Base-by-base conservation (phyloP, 2,329 filamentous ascomycete genomes). In the Ascocoryne sarcoides region DNA sequence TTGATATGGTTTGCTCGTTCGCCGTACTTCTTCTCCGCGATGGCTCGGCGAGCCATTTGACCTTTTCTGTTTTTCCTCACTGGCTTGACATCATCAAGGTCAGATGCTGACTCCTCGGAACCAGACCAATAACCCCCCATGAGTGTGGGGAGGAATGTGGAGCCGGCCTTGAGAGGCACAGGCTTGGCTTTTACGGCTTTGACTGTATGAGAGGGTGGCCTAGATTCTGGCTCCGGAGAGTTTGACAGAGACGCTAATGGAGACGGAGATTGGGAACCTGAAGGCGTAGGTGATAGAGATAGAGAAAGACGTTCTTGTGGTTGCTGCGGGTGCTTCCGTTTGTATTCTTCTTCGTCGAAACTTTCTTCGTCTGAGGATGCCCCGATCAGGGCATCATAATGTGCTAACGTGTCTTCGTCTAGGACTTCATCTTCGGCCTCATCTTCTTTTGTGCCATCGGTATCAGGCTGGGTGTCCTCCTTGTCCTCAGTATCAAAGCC, bases 11-110 rank as follows among this genome's bases (percentile, higher is more conserved):
- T 60, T 1, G 85, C 86, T 46, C 73, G 70, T 10, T 71, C 68
- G 36, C 84, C 84, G 59, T 72, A 90, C 57, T 89, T 90, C 65
- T 85, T 81, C 65, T 90, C 84, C 68, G 79, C 84, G 43, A 92
- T 82, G 17, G 79, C 75, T 57, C 84, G 82, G 7, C 85, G 75
- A n/a, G 82, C 83, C 32, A 79, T 73, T 62, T 93, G 85, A 3
- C 85, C 85, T 34, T 77, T 71, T 16, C 83, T 71, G 54, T 90
- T 89, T 62, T 88, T 89, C 52, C 76, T 76, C 0, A 69, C 62
- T 4, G 68, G 68, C 4, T 73, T 74, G 2, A 70, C 60, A 29
- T 68, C 65, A 38, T 87, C 83, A 16, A 84, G 65, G 47, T 84
- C 80, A 0, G 80, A 83, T 5, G 73, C 75, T 32, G 58, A 56